These are phyloP conservation scores for Rhizoclosmatium globosum DNA, from an alignment of 192 early-diverging fungal genomes.

Conservation along the genomic window DNA sequence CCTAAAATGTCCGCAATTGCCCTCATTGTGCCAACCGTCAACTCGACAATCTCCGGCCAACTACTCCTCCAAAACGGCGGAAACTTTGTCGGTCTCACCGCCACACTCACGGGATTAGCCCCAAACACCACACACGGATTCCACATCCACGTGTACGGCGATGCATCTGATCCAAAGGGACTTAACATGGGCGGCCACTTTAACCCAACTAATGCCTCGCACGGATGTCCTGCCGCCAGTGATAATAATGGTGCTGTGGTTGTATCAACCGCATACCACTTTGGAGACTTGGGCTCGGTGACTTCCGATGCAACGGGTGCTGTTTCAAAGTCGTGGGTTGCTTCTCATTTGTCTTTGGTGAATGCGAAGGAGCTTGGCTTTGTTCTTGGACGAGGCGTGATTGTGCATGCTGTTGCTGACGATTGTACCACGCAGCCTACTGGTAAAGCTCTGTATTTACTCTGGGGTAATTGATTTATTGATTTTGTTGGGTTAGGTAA, in stretches of 20 bases:
- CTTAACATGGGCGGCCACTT: slow-evolving; percentile 37
- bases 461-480: not conserved
- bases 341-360: not conserved
- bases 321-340: not conserved
- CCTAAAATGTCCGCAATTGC: not conserved
- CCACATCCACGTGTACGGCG: slow-evolving; percentile 45
- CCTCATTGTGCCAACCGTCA: not conserved
- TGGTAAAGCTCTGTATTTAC: not conserved
- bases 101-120: not conserved
- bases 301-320: slow-evolving; percentile 15
- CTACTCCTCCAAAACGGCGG: not conserved
- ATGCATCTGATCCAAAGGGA: slow-evolving; percentile 31
- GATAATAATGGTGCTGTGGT: not conserved
- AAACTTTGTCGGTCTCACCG: not conserved
- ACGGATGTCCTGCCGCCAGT: slow-evolving; percentile 25
- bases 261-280: slow-evolving; percentile 17
- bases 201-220: slow-evolving; percentile 39
- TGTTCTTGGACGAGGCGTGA: slow-evolving; percentile 38
- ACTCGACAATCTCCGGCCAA: not conserved
- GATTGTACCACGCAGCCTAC: slow-evolving; percentile 39
- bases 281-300: slow-evolving; percentile 48
- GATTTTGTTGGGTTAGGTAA: slow-evolving; percentile 19
- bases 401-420: slow-evolving; percentile 41
- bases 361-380: not conserved
- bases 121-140: not conserved